Evolutionary conservation across 129 eudicot genomes (phyloP).

Genomic region (Chrysanthemum lavandulifolium): DNA sequence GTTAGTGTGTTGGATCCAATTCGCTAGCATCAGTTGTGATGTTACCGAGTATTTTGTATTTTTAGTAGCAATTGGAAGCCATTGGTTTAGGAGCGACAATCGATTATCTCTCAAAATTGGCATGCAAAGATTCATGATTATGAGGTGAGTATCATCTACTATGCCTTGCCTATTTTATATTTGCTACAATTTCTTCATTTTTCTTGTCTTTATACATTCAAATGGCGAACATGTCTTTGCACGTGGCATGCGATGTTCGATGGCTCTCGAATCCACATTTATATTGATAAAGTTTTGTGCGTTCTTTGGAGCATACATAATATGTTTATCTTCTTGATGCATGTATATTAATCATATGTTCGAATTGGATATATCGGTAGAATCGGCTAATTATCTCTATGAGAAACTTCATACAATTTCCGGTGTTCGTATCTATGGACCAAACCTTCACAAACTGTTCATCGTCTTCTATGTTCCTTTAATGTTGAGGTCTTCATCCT

Average conservation of each 20-base stretch:
- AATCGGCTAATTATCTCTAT: conserved; percentile 69
- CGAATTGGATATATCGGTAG: conserved; percentile 45
- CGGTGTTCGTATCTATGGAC: conserved; percentile 88
- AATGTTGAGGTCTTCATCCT: conserved; percentile 88
- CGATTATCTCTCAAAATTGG: conserved; percentile 92
- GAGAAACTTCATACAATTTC: conserved; percentile 58
- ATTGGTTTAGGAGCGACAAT: conserved; percentile 97
- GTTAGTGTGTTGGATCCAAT: too few relatives aligned
- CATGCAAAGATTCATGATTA: conserved; percentile 98
- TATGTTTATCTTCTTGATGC: neutral
- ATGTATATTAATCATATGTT: neutral
- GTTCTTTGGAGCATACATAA: neutral
- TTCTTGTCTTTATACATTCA: too few relatives aligned
- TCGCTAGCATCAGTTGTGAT: too few relatives aligned
- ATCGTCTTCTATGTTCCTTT: conserved; percentile 85
- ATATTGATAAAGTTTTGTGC: neutral
- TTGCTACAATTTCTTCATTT: conserved; percentile 9
- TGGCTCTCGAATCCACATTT: neutral
- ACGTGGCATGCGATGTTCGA: neutral
- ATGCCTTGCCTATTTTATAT: neutral
- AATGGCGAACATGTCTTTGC: neutral
- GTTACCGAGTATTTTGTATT: too few relatives aligned
- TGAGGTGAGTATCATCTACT: conserved; percentile 51
- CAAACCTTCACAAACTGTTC: conserved; percentile 67
- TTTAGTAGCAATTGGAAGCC: conserved; percentile 84